Evolutionary conservation across 2,329 filamentous ascomycete species (phyloP).

Genomic region (Exophiala sideris): DNA sequence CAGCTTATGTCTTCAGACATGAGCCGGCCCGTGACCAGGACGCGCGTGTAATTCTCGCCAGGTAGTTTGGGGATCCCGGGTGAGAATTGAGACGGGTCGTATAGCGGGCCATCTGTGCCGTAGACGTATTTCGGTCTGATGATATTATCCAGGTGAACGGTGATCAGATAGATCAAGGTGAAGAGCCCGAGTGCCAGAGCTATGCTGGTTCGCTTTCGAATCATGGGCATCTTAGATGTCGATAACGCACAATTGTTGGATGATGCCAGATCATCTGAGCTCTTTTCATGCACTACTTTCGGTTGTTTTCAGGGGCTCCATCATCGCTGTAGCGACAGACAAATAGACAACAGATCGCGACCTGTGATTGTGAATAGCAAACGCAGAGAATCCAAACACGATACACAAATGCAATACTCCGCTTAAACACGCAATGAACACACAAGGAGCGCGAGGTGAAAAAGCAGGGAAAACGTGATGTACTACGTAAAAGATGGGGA

Average conservation of each 20-base stretch:
- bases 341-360: no score
- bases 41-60: conserved; percentile 52
- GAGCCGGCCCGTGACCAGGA: conserved; percentile 46
- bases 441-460: neutral
- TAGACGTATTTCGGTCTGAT: conserved; percentile 7
- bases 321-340: neutral
- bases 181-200: conserved; percentile 7
- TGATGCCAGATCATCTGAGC: neutral
- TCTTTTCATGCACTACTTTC: no score
- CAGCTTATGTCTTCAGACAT: conserved; percentile 42
- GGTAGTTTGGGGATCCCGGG: conserved; percentile 42
- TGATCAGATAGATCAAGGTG: conserved; percentile 7
- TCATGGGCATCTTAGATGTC: conserved; percentile 5
- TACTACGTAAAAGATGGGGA: neutral
- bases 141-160: neutral
- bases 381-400: no score
- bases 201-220: conserved; percentile 1
- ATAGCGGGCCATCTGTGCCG: conserved; percentile 16
- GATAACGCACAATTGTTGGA: neutral
- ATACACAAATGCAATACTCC: neutral
- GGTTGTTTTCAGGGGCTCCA: neutral
- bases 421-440: neutral
- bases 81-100: conserved; percentile 31
- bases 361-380: no score
- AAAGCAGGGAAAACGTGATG: neutral